Evolutionary conservation across 768 basidiomycete species (phyloP).

Genomic region (Boletus rufocinnamomeus): DNA sequence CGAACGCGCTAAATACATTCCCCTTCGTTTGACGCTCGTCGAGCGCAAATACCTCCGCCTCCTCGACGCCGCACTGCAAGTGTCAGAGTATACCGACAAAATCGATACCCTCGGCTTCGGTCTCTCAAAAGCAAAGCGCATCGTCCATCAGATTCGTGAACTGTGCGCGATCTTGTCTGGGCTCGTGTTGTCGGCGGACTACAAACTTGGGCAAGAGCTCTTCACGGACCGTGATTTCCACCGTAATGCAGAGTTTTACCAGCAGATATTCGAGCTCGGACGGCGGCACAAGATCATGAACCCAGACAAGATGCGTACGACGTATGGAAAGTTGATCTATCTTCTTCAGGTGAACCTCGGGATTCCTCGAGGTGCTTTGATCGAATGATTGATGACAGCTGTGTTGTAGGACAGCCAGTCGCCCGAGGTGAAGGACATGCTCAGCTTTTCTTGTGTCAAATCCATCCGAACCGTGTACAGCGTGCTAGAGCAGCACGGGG

Average conservation of each 20-base stretch:
- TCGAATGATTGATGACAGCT: neutral
- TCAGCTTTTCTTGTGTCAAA: constrained; percentile 76
- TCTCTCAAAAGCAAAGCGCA: constrained; percentile 81
- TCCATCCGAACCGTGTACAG: constrained; percentile 76
- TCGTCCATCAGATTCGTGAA: constrained; percentile 84
- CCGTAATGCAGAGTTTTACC: constrained; percentile 78
- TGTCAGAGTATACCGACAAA: constrained; percentile 89
- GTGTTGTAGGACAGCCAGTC: constrained; percentile 75
- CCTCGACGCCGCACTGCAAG: constrained; percentile 79
- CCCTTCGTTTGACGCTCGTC: constrained; percentile 67
- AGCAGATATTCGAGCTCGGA: constrained; percentile 78
- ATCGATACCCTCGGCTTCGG: constrained; percentile 81
- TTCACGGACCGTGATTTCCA: constrained; percentile 82
- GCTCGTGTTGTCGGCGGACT: constrained; percentile 78
- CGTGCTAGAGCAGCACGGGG: constrained; percentile 64
- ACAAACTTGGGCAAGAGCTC: constrained; percentile 85
- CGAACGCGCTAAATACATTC: constrained; percentile 79
- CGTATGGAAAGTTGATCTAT: constrained; percentile 85
- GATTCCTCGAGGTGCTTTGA: neutral
- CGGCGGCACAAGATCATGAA: constrained; percentile 90
- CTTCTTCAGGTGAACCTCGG: constrained; percentile 63
- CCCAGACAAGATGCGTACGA: constrained; percentile 88
- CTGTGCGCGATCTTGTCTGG: constrained; percentile 88
- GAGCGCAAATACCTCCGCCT: constrained; percentile 87
- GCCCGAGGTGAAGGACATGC: constrained; percentile 77